Evolutionary conservation across 331 rosid species (phyloP).

Genomic region (Quercus lobata): DNA sequence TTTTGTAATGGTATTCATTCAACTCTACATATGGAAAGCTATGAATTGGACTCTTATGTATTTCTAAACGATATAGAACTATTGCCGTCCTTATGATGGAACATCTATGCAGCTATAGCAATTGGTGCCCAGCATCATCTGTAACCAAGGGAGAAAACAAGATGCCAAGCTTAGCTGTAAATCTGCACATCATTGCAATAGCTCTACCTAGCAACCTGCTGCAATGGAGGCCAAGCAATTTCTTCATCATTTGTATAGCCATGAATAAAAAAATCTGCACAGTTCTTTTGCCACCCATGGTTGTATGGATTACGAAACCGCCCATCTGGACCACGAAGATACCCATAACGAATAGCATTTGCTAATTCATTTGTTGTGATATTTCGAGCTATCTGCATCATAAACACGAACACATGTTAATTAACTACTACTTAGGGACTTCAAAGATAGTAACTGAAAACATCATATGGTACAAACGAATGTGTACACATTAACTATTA

Average conservation of each 20-base stretch:
- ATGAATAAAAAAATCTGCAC: constrained; percentile 59
- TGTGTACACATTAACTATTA: too few relatives aligned
- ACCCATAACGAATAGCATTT: constrained; percentile 65
- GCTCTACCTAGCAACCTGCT: constrained; percentile 53
- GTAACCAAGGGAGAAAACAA: background rate
- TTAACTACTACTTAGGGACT: background rate
- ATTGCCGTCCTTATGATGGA: background rate
- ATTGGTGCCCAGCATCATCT: background rate
- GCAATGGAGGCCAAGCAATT: constrained; percentile 60
- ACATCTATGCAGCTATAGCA: background rate
- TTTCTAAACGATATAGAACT: background rate
- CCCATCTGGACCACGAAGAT: constrained; percentile 84
- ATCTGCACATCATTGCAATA: background rate
- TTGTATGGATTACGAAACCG: constrained; percentile 75
- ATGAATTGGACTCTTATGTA: background rate
- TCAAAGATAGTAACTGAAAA: background rate
- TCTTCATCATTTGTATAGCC: constrained; percentile 63
- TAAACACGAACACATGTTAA: background rate
- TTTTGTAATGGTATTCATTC: background rate
- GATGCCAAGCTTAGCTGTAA: background rate
- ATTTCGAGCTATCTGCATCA: constrained; percentile 50
- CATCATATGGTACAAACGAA: background rate
- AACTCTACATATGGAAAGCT: background rate
- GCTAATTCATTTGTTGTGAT: constrained; percentile 58
- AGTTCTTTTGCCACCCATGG: constrained; percentile 79